Evolutionary conservation across 192 early-diverging fungal species (phyloP), one percentile per base, ranked within the genome.

Genomic region (Geosiphon pyriformis): DNA sequence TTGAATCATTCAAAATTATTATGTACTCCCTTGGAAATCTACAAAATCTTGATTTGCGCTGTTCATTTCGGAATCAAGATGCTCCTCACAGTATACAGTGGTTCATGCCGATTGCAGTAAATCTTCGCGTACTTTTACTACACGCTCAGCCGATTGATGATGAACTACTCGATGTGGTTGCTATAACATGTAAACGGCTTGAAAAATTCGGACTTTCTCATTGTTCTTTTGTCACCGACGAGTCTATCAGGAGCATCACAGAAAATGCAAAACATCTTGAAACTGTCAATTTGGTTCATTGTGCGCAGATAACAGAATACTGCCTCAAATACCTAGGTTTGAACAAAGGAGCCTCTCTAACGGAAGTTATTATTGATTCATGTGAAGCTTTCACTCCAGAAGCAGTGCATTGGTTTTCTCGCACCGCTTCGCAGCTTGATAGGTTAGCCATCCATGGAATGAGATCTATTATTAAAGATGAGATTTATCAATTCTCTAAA

Each of bases 201-300:
- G 61, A 63, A 25, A 63, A 3, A 63, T 51, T 63, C 32, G 61
- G 61, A n/a, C 49, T 63, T 29, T 63, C 48, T 12, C 10, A 18
- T 23, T 63, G 48, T 3, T 22, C 61, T 12, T 30, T 25, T 30
- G 48, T 52, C 0, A 63, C 61, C 0, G 29, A 63, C 30, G n/a
- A 29, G 15, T 30, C 48, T 10, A 51, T 63, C 29, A 27, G 51
- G 4, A 31, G 12, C 17, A 51, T 63, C 20, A n/a, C 61, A 10
- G n/a, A 63, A 18, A 29, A 63, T 50, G 20, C 26, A 2, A 12
- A 23, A 31, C 18, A 63, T 50, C 30, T 63, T 18, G 27, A 29
- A 6, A 22, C 51, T 6, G 46, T 63, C 8, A 33, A 63, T 32
- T 12, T 50, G 26, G 1, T 63, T 2, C n/a, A 50, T 11, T 63